Conservation (phyloP, 768 basidiomycete genomes). For the Psilocybe subaeruginosa region DNA sequence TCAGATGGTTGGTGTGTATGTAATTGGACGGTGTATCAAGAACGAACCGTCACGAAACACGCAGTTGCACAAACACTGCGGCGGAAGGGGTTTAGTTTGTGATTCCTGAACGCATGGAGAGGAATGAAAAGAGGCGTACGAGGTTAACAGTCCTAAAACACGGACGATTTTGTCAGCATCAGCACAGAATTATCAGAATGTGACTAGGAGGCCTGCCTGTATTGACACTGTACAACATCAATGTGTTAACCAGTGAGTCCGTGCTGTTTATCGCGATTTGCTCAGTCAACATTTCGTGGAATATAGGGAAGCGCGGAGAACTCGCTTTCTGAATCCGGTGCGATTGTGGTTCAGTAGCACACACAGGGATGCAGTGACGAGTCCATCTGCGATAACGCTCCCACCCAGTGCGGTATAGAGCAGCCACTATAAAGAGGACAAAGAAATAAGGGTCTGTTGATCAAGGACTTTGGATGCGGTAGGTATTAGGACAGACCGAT, state of each 20-base stretch:
- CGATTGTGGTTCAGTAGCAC: constrained; percentile 21
- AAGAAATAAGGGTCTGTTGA: not conserved
- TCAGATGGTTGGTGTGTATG: no score
- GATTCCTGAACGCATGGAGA: not conserved
- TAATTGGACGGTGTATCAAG: no score
- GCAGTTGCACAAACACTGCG: constrained; percentile 26
- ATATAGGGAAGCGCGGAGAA: not conserved
- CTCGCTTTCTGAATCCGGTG: constrained; percentile 26
- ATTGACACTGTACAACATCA: constrained; percentile 29
- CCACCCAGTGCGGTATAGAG: constrained; percentile 26
- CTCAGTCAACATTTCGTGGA: no score
- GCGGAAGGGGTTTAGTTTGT: not conserved
- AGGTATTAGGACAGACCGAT: constrained; percentile 14
- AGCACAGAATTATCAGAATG: no score
- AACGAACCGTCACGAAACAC: constrained; percentile 28
- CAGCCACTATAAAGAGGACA: constrained; percentile 16
- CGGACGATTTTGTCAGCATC: not conserved
- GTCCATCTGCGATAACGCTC: constrained; percentile 24
- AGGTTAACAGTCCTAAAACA: constrained; percentile 24
- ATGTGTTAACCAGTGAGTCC: constrained; percentile 25
- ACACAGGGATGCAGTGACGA: constrained; percentile 26
- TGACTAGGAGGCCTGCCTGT: constrained; percentile 16
- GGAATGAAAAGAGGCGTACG: constrained; percentile 14
- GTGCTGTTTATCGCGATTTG: constrained; percentile 11
- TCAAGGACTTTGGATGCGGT: not conserved